phyloP scores from a whole-genome alignment of 345 rosid genomes.

The Eucalyptus marginata region DNA sequence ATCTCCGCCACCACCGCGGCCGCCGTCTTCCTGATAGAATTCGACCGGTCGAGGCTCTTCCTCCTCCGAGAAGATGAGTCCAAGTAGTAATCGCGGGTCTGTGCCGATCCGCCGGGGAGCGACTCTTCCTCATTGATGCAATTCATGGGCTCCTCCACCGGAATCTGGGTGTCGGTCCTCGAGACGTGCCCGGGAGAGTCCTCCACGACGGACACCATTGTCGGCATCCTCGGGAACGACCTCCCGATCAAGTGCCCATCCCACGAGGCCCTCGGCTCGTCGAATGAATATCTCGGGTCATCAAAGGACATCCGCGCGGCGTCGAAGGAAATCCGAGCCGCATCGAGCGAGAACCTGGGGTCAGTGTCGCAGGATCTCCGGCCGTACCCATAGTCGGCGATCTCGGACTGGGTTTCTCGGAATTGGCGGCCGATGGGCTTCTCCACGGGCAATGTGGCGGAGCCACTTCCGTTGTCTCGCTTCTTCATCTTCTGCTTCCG shows the following conservation, averaged over 20 bases:
- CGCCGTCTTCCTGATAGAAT: conserved; percentile 64
- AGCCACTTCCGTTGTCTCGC: conserved; percentile 42
- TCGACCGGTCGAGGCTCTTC: conserved; percentile 81
- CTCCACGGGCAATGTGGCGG: conserved; percentile 88
- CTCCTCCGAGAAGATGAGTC: conserved; percentile 78
- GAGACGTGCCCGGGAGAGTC: conserved; percentile 65
- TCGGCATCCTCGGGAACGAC: conserved; percentile 56
- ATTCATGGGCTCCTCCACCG: conserved; percentile 56
- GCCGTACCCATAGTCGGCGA: conserved; percentile 93
- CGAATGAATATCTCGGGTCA: conserved; percentile 79
- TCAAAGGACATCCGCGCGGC: conserved; percentile 74
- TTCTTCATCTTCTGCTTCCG: conserved; percentile 92
- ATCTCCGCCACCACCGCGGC: conserved; percentile 78
- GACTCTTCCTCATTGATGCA: conserved; percentile 32
- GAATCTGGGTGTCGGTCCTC: conserved; percentile 65
- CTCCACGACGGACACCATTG: conserved; percentile 88
- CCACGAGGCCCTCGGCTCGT: conserved; percentile 98
- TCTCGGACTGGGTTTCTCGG: conserved; percentile 93
- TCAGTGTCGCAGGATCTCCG: conserved; percentile 98
- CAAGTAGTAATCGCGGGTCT: conserved; percentile 81
- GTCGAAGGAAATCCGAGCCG: conserved; percentile 68
- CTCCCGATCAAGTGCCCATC: conserved; percentile 80
- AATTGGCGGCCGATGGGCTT: conserved; percentile 89
- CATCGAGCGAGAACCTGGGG: conserved; percentile 89
- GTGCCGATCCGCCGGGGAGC: conserved; percentile 82